Evolutionary conservation across 2,329 filamentous ascomycete species (phyloP), one percentile per base, ranked within the genome.

Genomic region (Neurospora sp.): DNA sequence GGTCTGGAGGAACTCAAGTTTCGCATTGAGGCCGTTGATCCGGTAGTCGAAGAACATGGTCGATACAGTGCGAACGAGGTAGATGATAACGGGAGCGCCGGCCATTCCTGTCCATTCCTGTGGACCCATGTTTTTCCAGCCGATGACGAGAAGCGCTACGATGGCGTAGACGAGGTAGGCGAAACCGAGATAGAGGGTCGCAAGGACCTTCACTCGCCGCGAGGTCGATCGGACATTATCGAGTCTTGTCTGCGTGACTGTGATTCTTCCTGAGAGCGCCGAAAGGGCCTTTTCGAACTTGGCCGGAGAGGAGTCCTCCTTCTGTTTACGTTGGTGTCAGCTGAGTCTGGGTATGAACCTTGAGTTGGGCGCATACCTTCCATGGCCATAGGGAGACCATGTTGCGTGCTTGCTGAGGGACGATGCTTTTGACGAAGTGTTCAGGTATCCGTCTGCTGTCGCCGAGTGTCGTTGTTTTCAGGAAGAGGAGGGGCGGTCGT

Each of bases 241-340:
- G 74, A 97, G 89, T 68, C 86, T 88, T 57, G 89, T 83, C 75
- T 91, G 91, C 2, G 90, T 88, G 73, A 88, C 86, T 52, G 90
- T 85, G 79, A 99, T 97, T 82, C 96, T 97, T 68, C 84, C 83
- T 11, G 94, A 92, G 66, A 99, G 87, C 33, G 88, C 85, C 10
- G 93, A 92, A 38, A 99, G 89, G 2, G 91, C 89, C 84, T 94
- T 97, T 82, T 99, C 96, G 78, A 98, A 99, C 4, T 91, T 92
- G 68, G 93, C 94, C 36, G 96, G 91, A 74, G 94, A 97, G 78
- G 87, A 91, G 79, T 91, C 87, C 77, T 92, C 87, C 81, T 88
- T 87, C 93, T 97, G 76, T 72, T 43, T 67, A 69, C 46, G 28
- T 33, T 38, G 33, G 15, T 36, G 28, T 43, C n/a, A 68, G 38